Conservation (phyloP, 2,329 filamentous ascomycete genomes). For the Leptosphaerulina australis region DNA sequence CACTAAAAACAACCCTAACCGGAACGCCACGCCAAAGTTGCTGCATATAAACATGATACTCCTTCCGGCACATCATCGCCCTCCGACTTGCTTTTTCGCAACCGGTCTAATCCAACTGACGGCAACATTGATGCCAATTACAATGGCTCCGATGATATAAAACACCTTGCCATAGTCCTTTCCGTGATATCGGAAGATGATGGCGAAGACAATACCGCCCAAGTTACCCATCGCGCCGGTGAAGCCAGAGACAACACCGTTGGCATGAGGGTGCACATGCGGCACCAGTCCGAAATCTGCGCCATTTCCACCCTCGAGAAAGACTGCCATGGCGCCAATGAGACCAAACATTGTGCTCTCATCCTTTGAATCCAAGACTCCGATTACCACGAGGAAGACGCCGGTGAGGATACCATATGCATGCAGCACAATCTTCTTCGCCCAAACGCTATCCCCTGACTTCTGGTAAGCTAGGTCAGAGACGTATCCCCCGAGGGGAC, state of each 20-base stretch:
- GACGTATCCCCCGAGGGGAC: conserved; percentile 67
- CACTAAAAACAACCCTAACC: neutral
- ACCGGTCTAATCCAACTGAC: conserved; percentile 67
- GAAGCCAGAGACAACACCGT: conserved; percentile 76
- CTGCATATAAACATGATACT: neutral
- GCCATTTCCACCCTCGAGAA: conserved; percentile 82
- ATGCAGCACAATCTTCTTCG: conserved; percentile 66
- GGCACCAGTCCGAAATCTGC: conserved; percentile 83
- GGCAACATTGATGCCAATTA: conserved; percentile 69
- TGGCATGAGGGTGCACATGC: conserved; percentile 80
- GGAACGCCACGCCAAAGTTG: conserved; percentile 11
- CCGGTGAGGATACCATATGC: conserved; percentile 62
- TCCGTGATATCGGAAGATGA: conserved; percentile 77
- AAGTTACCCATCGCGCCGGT: conserved; percentile 83
- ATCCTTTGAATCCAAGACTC: conserved; percentile 63
- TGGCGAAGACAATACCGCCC: conserved; percentile 80
- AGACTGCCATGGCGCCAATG: conserved; percentile 74
- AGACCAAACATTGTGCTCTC: conserved; percentile 74
- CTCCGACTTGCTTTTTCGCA: conserved; percentile 53
- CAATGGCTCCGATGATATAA: conserved; percentile 80
- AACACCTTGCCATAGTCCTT: conserved; percentile 70
- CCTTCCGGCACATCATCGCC: neutral
- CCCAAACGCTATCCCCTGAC: conserved; percentile 58
- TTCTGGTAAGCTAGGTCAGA: conserved; percentile 60
- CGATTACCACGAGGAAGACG: conserved; percentile 64